Base-by-base conservation (phyloP, 2,329 filamentous ascomycete species). In the Alternaria infectoria region DNA sequence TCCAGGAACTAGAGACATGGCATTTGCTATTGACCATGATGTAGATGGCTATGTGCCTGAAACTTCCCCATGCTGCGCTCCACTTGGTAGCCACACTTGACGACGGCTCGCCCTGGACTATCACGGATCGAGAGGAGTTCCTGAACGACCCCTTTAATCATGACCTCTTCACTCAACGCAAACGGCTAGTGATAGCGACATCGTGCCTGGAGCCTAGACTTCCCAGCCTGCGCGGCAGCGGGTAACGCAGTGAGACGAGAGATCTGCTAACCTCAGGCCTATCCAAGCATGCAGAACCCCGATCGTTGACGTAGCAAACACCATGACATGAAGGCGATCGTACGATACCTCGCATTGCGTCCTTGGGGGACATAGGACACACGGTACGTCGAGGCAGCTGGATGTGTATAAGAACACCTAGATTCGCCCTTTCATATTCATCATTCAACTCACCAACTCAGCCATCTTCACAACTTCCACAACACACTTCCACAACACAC, bases 251-350 rank as follows among this genome's bases (percentile, higher is more conserved):
- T 25, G 26, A 21, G 30, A 28, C 19, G 21, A 36, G 19, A 23
- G 32, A n/a, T 15, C 13, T 45, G 23, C 28, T 5, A 56, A 30
- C 17, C 30, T 25, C 17, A 61, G 19, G 45, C 61, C 32, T 26
- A 26, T 45, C 15, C 12, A 46, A 32, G 25, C n/a, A 40, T 36
- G 23, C 13, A 46, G 26, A 26, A 49, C 19, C 13, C 36, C 58
- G 62, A 64, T 64, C 59, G 54, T 64, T 62, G 62, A 64, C 62
- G 59, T 64, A 60, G 54, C 10, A 50, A 52, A 36, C 15, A 17
- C 45, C 43, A 49, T n/a, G 19, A n/a, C 25, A 54, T 25, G 9
- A 8, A n/a, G 3, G 30, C 30, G 44, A 61, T 64, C 54, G 54
- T 21, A 30, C 47, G 47, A 64, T 64, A 50, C 15, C 17, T 15